These are phyloP conservation scores for Clarireedia hainanense DNA, from an alignment of 2,329 filamentous ascomycete genomes.

Conservation along the genomic window DNA sequence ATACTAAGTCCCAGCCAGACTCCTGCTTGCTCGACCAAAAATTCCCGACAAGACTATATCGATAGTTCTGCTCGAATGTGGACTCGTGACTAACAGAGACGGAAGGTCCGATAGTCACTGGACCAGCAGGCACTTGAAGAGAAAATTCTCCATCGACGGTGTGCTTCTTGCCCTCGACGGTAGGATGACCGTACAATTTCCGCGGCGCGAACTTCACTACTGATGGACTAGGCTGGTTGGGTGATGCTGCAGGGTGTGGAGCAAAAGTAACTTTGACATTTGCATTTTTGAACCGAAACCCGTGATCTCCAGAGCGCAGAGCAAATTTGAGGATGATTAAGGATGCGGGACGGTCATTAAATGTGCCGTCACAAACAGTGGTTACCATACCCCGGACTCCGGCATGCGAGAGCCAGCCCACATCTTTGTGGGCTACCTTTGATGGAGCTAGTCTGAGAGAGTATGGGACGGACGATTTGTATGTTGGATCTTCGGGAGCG, in stretches of 20 bases:
- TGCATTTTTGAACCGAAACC: conserved; percentile 14
- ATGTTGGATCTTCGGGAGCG: too few species aligned
- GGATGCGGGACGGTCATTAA: conserved; percentile 7
- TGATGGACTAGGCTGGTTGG: background rate
- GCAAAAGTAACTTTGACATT: conserved; percentile 13
- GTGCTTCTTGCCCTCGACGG: conserved; percentile 3
- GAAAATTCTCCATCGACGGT: conserved; percentile 12
- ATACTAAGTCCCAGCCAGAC: conserved; percentile 13
- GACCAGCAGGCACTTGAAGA: conserved; percentile 9
- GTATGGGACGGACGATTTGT: background rate
- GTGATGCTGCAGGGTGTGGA: conserved; percentile 1
- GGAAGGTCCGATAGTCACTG: conserved; percentile 10
- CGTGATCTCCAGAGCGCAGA: conserved; percentile 12
- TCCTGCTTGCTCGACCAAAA: conserved; percentile 14
- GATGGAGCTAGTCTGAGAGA: background rate
- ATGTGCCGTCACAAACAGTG: conserved; percentile 14
- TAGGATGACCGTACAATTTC: conserved; percentile 15
- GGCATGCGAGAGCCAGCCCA: conserved; percentile 34
- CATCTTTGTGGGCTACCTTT: conserved; percentile 39
- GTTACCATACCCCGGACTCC: conserved; percentile 14
- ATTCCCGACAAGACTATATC: conserved; percentile 11
- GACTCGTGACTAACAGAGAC: conserved; percentile 2
- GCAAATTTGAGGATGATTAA: conserved; percentile 26
- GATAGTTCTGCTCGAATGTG: conserved; percentile 11
- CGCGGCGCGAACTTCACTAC: conserved; percentile 14